phyloP scores from a whole-genome alignment of 2,329 filamentous ascomycete species.

The Elsinoe fawcettii region DNA sequence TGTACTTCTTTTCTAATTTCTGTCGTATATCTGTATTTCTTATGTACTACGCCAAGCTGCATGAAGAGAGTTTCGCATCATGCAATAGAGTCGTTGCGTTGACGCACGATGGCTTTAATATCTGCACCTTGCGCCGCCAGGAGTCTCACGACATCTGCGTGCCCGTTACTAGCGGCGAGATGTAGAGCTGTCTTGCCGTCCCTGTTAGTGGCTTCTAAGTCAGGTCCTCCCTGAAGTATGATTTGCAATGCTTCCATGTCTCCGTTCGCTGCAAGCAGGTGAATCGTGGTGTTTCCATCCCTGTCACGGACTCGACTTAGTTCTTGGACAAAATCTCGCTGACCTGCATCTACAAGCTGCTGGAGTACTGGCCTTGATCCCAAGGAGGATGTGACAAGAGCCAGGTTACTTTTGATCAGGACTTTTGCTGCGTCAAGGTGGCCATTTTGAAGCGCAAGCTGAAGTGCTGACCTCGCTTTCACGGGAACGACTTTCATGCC shows the following conservation, averaged over 20 bases:
- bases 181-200: background rate
- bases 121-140: background rate
- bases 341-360: background rate
- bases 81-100: background rate
- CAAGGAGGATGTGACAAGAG: background rate
- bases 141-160: background rate
- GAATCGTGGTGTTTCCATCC: background rate
- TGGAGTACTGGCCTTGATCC: background rate
- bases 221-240: background rate
- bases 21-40: background rate
- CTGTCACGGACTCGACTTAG: background rate
- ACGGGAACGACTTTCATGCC: background rate
- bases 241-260: background rate
- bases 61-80: background rate
- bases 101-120: background rate
- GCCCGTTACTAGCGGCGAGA: background rate
- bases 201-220: background rate
- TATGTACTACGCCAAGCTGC: too few species aligned
- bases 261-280: background rate
- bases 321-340: background rate
- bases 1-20: background rate
- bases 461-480: background rate
- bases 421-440: background rate
- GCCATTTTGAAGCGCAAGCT: background rate
- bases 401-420: background rate